A percentile compares a stretch with the other conserved stretches of the same genome.
phyloP scores from a whole-genome alignment of 805 yeast genomes.

The Clavispora santaluciae region DNA sequence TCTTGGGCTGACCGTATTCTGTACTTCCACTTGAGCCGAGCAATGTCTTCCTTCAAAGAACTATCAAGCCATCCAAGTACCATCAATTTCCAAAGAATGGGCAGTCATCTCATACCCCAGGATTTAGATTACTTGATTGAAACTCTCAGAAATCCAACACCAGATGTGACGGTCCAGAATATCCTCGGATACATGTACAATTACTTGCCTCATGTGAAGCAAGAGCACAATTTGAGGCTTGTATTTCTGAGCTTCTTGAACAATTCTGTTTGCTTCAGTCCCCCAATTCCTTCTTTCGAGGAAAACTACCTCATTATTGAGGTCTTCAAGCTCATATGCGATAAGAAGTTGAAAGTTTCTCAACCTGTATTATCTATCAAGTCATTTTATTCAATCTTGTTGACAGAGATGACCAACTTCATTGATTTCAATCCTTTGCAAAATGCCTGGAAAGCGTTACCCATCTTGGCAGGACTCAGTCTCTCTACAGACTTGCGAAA shows the following conservation, averaged over 20 bases:
- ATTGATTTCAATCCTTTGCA: slow-evolving; percentile 21
- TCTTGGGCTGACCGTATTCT: not conserved
- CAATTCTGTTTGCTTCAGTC: slow-evolving; percentile 32
- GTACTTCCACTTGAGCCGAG: not conserved
- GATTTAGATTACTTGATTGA: slow-evolving; percentile 46
- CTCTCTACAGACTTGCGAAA: slow-evolving; percentile 33
- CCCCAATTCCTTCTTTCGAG: slow-evolving; percentile 18
- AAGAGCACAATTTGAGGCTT: slow-evolving; percentile 41
- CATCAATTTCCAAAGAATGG: not conserved
- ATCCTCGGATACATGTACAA: slow-evolving; percentile 45
- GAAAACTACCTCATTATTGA: slow-evolving; percentile 40
- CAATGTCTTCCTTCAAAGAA: not conserved
- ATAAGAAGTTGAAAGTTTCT: slow-evolving; percentile 42
- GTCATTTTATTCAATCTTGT: slow-evolving; percentile 36
- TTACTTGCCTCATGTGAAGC: slow-evolving; percentile 47
- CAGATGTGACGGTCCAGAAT: slow-evolving; percentile 25
- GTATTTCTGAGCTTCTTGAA: slow-evolving; percentile 42
- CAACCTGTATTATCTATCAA: slow-evolving; percentile 45
- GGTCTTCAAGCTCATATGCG: slow-evolving; percentile 42
- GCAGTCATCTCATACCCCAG: slow-evolving; percentile 21
- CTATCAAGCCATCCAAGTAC: not conserved
- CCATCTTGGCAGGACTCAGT: slow-evolving; percentile 43
- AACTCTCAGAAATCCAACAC: slow-evolving; percentile 39
- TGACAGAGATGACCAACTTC: slow-evolving; percentile 31
- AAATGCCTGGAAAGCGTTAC: slow-evolving; percentile 44